phyloP scores from a whole-genome alignment of 441 rosid species.

The Arabidopsis hybrid region DNA sequence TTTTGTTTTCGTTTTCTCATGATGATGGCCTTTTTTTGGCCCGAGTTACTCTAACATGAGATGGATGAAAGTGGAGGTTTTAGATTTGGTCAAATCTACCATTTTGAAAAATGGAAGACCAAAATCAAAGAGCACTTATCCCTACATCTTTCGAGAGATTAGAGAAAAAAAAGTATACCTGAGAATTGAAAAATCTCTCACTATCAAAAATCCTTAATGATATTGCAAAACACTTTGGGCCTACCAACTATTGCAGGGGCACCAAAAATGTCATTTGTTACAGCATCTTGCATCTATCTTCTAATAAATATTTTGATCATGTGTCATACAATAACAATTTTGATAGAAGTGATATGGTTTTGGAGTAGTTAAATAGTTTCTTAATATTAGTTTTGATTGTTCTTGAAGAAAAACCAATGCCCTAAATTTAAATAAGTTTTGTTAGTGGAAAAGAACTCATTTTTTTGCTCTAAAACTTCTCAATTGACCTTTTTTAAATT shows the following conservation, averaged over 20 bases:
- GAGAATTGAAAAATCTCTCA: slow-evolving; percentile 4
- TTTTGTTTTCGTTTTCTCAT: slow-evolving; percentile 21
- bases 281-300: not conserved
- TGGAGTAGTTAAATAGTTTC: not conserved
- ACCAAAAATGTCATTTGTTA: not conserved
- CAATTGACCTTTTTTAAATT: no score
- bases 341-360: not conserved
- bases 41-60: slow-evolving; percentile 15
- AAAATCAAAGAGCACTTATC: slow-evolving; percentile 27
- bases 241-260: slow-evolving; percentile 15
- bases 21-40: slow-evolving; percentile 30
- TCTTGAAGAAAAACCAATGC: not conserved
- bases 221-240: slow-evolving; percentile 14
- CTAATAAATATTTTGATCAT: no score
- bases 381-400: not conserved
- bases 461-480: no score
- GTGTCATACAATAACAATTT: not conserved
- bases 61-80: slow-evolving; percentile 34
- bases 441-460: no score
- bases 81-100: slow-evolving; percentile 37
- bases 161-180: not conserved
- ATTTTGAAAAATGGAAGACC: slow-evolving; percentile 35
- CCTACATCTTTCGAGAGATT: not conserved
- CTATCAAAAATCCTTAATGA: slow-evolving; percentile 16
- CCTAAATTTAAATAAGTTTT: no score